phyloP scores from a whole-genome alignment of 805 yeast genomes.

The Isabelozyma pseudorhagii region DNA sequence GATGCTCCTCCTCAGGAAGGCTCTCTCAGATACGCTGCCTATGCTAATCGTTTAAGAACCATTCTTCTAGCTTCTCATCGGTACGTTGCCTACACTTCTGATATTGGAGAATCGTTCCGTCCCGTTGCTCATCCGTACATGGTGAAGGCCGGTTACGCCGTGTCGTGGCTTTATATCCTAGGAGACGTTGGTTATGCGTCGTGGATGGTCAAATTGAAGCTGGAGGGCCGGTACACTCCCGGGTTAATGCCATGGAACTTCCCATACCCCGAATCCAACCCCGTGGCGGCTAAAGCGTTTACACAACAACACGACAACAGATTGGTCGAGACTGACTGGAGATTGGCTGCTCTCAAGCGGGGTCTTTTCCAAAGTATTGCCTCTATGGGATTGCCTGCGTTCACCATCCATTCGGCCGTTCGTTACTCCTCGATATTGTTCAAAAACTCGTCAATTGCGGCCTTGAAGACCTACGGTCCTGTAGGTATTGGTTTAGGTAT shows the following conservation, averaged over 20 bases:
- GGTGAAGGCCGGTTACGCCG: conserved; percentile 66
- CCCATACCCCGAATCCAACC: conserved; percentile 39
- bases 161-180: conserved; percentile 71
- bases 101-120: conserved; percentile 81
- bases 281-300: conserved; percentile 34
- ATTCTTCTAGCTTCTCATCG: conserved; percentile 71
- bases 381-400: conserved; percentile 83
- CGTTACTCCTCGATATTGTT: conserved; percentile 63
- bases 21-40: conserved; percentile 71
- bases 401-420: conserved; percentile 76
- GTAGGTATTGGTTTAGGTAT: conserved; percentile 74
- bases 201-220: conserved; percentile 66
- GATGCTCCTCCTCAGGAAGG: conserved; percentile 15
- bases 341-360: conserved; percentile 59
- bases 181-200: conserved; percentile 75
- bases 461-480: conserved; percentile 65
- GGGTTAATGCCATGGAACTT: conserved; percentile 69
- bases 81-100: conserved; percentile 84
- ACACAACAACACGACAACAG: conserved; percentile 15
- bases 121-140: conserved; percentile 71
- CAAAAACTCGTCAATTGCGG: conserved; percentile 48
- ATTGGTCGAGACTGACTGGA: conserved; percentile 60
- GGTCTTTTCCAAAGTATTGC: conserved; percentile 82
- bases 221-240: conserved; percentile 59
- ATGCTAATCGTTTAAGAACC: conserved; percentile 71